Evolutionary conservation across 495 filamentous ascomycete genomes (phyloP).

Genomic region (Aspergillus sparsus): DNA sequence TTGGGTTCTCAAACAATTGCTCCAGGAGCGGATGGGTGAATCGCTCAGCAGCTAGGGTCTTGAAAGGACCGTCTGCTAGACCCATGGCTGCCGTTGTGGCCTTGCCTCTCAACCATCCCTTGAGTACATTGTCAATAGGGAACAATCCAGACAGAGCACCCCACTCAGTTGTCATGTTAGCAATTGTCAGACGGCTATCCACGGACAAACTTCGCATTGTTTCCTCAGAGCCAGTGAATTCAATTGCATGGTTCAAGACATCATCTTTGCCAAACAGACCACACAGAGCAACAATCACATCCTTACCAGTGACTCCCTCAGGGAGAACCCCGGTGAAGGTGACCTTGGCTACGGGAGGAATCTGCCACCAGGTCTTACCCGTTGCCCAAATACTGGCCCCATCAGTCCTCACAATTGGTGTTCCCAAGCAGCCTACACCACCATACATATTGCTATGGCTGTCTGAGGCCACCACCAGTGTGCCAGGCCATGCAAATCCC

Average conservation of each 20-base stretch:
- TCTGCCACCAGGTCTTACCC: slow-evolving; percentile 82
- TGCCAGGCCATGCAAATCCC: slow-evolving; percentile 81
- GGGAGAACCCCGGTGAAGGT: slow-evolving; percentile 76
- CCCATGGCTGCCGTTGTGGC: slow-evolving; percentile 67
- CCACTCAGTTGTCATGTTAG: slow-evolving; percentile 98
- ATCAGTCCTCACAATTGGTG: slow-evolving; percentile 84
- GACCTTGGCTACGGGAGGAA: slow-evolving; percentile 81
- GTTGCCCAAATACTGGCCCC: slow-evolving; percentile 88
- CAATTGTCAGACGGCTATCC: slow-evolving; percentile 79
- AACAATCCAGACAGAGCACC: slow-evolving; percentile 80
- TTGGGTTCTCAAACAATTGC: slow-evolving; percentile 63
- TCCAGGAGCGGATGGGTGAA: slow-evolving; percentile 74
- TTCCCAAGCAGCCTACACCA: slow-evolving; percentile 76
- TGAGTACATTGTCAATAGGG: slow-evolving; percentile 74
- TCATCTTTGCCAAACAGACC: slow-evolving; percentile 86
- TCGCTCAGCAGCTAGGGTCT: slow-evolving; percentile 43
- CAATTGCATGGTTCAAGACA: slow-evolving; percentile 89
- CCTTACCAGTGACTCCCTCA: slow-evolving; percentile 86
- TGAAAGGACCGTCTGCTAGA: slow-evolving; percentile 41
- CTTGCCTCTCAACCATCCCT: slow-evolving; percentile 75
- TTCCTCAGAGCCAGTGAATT: slow-evolving; percentile 79
- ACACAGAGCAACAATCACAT: slow-evolving; percentile 90
- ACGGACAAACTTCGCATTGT: slow-evolving; percentile 75
- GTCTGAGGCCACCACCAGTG: slow-evolving; percentile 78
- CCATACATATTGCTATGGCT: slow-evolving; percentile 90